Conservation (phyloP, 2,329 filamentous ascomycete species). For the Ceratocystis smalleyi region DNA sequence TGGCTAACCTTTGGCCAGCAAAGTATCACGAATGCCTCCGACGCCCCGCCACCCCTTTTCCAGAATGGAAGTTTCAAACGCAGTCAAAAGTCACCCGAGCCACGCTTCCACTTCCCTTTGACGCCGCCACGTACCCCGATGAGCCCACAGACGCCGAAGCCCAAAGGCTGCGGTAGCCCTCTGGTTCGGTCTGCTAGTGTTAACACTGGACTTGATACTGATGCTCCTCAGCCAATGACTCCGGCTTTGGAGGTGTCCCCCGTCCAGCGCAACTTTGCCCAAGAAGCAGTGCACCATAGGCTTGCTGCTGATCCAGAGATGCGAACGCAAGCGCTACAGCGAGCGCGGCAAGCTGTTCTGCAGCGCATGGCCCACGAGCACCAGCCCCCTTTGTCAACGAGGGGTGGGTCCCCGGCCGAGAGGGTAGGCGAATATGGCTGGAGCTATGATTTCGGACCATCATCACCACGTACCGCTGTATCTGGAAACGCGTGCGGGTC, state of each 20-base stretch:
- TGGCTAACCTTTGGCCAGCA: not conserved
- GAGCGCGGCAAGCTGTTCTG: conserved; percentile 45
- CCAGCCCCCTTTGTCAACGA: not conserved
- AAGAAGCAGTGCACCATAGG: conserved; percentile 39
- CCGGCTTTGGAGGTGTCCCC: conserved; percentile 36
- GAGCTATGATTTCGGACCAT: not conserved
- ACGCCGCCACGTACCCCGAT: conserved; percentile 1
- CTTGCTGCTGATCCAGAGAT: conserved; percentile 43
- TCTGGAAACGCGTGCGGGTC: not conserved
- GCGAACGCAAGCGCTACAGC: conserved; percentile 38
- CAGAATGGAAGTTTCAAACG: not conserved
- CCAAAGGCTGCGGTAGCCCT: not conserved
- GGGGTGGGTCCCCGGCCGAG: not conserved
- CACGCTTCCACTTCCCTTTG: conserved; percentile 2
- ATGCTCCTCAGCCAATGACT: not conserved
- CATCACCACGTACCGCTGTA: not conserved
- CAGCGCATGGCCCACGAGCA: conserved; percentile 42
- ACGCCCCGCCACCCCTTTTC: not conserved
- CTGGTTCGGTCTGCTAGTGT: not conserved
- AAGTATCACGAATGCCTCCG: not conserved
- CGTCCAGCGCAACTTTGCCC: conserved; percentile 42
- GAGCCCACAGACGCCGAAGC: not conserved
- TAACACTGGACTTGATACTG: not conserved
- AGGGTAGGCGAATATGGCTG: not conserved
- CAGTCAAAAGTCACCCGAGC: not conserved